Percentiles rank a stretch among this genome's conserved stretches.
Conservation (phyloP, 2,329 filamentous ascomycete species). For the Orbilia quercus region DNA sequence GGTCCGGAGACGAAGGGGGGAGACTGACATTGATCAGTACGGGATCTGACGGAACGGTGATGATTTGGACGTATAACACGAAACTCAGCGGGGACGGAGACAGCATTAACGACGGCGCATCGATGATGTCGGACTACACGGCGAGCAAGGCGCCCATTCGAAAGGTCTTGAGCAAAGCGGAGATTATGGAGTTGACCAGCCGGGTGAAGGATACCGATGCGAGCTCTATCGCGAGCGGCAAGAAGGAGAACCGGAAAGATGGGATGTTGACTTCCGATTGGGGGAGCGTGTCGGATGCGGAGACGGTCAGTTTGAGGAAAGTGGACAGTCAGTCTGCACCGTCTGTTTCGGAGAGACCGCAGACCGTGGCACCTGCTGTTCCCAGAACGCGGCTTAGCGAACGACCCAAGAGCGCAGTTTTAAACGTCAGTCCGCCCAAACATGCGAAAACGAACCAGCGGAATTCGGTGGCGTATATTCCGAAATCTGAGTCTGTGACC, state of each 20-base stretch:
- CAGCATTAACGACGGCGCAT: slow-evolving; percentile 61
- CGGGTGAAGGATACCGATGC: slow-evolving; percentile 49
- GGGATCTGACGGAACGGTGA: slow-evolving; percentile 82
- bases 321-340: slow-evolving; percentile 25
- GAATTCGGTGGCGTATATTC: slow-evolving; percentile 43
- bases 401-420: slow-evolving; percentile 50
- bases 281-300: slow-evolving; percentile 32
- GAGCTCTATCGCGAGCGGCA: slow-evolving; percentile 34
- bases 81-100: slow-evolving; percentile 44
- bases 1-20: slow-evolving; percentile 67
- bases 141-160: slow-evolving; percentile 78
- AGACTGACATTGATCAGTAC: slow-evolving; percentile 73
- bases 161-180: slow-evolving; percentile 85
- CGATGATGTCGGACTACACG: slow-evolving; percentile 65
- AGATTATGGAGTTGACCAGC: slow-evolving; percentile 78
- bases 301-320: slow-evolving; percentile 31
- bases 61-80: slow-evolving; percentile 73
- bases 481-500: slow-evolving; percentile 13
- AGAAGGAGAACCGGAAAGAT: slow-evolving; percentile 53
- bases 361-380: slow-evolving; percentile 8
- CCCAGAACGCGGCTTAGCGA: slow-evolving; percentile 37
- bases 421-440: slow-evolving; percentile 46
- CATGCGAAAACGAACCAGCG: slow-evolving; percentile 25
- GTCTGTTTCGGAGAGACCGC: slow-evolving; percentile 11
- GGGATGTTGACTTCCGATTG: slow-evolving; percentile 37